Evolutionary conservation across 768 basidiomycete genomes (phyloP).

Genomic region (Tricholoma flavovirens): DNA sequence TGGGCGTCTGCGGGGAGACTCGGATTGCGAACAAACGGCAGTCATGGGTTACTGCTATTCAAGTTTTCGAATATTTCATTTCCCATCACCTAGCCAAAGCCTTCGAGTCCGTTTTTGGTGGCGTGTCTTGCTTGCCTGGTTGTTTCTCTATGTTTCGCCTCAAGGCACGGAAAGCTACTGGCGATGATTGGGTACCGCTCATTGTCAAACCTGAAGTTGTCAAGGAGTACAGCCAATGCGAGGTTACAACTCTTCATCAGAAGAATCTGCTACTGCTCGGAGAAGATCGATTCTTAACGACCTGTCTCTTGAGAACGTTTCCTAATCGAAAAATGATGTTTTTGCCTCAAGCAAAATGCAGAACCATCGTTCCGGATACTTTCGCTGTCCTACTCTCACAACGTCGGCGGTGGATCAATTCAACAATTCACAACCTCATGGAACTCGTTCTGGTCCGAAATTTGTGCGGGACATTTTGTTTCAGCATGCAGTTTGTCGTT

Average conservation of each 20-base stretch:
- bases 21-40: constrained; percentile 97
- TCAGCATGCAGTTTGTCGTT: constrained; percentile 99
- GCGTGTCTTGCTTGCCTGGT: constrained; percentile 98
- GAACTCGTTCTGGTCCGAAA: constrained; percentile 96
- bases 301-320: constrained; percentile 92
- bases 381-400: constrained; percentile 92
- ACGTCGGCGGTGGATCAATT: constrained; percentile 98
- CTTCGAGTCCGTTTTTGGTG: constrained; percentile 98
- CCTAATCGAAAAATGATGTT: constrained; percentile 99
- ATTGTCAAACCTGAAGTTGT: constrained; percentile 97
- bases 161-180: constrained; percentile 82
- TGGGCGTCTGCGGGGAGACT: constrained; percentile 99
- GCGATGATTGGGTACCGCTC: constrained; percentile 97
- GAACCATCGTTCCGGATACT: constrained; percentile 94
- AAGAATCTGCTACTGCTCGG: constrained; percentile 95
- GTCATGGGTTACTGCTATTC: constrained; percentile 98
- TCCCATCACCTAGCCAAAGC: constrained; percentile 98
- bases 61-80: constrained; percentile 98
- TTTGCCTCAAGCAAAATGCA: constrained; percentile 89
- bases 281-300: constrained; percentile 98
- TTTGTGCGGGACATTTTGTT: constrained; percentile 98
- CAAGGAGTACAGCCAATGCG: constrained; percentile 92
- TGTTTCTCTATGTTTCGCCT: constrained; percentile 99
- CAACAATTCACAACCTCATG: constrained; percentile 99
- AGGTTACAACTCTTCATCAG: constrained; percentile 92